Evolutionary conservation across 169 alveolate species (phyloP), one percentile per base, ranked within the genome.

Genomic region (Eimeria praecox): DNA sequence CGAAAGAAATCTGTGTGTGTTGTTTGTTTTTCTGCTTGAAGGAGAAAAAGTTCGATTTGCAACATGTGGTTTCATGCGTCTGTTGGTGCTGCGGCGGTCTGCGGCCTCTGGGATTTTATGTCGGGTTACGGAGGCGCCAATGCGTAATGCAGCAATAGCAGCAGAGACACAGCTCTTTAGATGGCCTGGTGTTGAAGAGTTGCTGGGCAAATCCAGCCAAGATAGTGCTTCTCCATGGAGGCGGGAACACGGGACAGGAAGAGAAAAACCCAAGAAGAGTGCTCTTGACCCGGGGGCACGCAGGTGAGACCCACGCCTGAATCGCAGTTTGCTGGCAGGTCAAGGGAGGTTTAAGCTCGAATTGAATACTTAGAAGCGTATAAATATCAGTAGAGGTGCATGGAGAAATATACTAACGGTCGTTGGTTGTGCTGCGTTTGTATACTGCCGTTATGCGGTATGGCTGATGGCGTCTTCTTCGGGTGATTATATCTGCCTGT

Each of bases 131-230:
- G 90, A 82, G 71, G 90, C 90, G 35, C 90, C 90, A n/a, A 30
- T 82, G 71, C 49, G 90, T 14, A 82, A 82, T 40, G 90, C 73
- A 33, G 90, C 90, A n/a, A 46, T 52, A 14, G 90, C 90, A 46
- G 73, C 90, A 2, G 90, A 82, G 73, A n/a, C 90, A 73, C 90
- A 82, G 46, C 30, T 82, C n/a, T 82, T 82, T 73, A 82, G n/a
- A 56, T 82, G 90, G 90, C 90, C 90, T 9, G 16, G 42, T n/a
- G 52, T 40, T n/a, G n/a, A 78, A 8, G 88, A 78, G 10, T 52
- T 78, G 88, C 30, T 38, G 38, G 38, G 27, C 0, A 52, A 78
- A 5, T 73, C n/a, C 46, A 73, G 33, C 83, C 12, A n/a, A 14
- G 69, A 56, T 10, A 56, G 18, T 56, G 10, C 69, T 27, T 56